These are phyloP conservation scores for Terana coerulea DNA, from an alignment of 768 basidiomycete genomes.

Conservation along the genomic window DNA sequence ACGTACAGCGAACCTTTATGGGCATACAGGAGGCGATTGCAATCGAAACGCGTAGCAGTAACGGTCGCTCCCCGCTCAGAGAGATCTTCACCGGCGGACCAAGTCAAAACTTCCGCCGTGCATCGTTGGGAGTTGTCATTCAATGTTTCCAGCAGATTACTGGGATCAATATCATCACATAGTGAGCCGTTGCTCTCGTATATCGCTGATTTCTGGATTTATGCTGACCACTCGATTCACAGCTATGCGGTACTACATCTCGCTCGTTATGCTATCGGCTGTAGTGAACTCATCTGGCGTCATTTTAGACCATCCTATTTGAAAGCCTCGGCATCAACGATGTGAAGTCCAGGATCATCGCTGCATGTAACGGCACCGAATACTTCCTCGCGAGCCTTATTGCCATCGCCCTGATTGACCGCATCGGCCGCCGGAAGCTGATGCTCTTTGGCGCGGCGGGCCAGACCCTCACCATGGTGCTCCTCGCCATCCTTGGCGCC, in stretches of 20 bases:
- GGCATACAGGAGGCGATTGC: constrained; percentile 52
- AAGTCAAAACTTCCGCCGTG: constrained; percentile 58
- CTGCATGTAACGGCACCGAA: constrained; percentile 69
- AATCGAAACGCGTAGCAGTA: constrained; percentile 29
- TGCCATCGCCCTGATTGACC: constrained; percentile 69
- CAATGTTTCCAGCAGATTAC: constrained; percentile 72
- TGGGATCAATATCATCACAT: constrained; percentile 65
- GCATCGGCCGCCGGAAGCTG: constrained; percentile 66
- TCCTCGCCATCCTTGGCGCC: constrained; percentile 56
- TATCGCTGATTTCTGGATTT: constrained; percentile 4
- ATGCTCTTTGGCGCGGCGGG: constrained; percentile 70
- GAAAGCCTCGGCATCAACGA: constrained; percentile 57
- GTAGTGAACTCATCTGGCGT: background rate
- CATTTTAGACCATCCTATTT: constrained; percentile 49
- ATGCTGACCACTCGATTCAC: background rate
- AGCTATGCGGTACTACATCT: constrained; percentile 28
- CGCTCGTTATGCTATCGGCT: background rate
- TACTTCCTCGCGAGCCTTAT: constrained; percentile 69
- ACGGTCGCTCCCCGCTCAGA: constrained; percentile 36
- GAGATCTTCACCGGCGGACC: constrained; percentile 55
- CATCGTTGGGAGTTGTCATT: constrained; percentile 48
- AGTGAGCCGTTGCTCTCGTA: constrained; percentile 35
- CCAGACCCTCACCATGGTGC: constrained; percentile 52
- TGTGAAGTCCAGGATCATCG: constrained; percentile 55
- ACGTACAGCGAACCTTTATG: constrained; percentile 47